Base-by-base conservation (phyloP, 371 early-diverging fungal genomes). In the Mucor circinelloides region DNA sequence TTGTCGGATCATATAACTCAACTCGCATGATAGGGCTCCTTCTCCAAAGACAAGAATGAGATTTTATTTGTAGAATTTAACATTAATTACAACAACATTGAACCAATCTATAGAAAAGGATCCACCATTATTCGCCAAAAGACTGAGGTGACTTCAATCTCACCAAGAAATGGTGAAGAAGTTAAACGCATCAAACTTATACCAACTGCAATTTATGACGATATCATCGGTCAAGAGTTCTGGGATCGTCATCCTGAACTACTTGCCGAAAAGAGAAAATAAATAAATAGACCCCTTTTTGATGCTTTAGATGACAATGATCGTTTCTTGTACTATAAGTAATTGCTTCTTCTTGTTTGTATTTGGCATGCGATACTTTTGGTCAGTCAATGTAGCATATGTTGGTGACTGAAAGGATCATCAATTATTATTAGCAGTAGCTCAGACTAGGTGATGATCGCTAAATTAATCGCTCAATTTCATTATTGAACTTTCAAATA, bases 41-140 rank as follows among this genome's bases (percentile, higher is more conserved):
- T 90, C 57, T 92, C 96, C 4, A 89, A 89, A 19, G 89, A 91
- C 44, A 98, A 98, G 71, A 93, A 97, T 74, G 97, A 97, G 71
- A 82, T 97, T 34, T 73, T 98, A 25, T 97, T 95, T 70, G 77
- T 87, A 17, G 72, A 90, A 57, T 96, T 89, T 75, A 83, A 87
- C 64, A 91, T 94, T 67, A 98, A 98, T 80, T 98, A 98, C 79
- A 93, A 89, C 80, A 86, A 85, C 27, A 77, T 94, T 25, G 90
- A 90, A 3, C 91, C 85, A 1, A 90, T 96, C 23, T 95, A 86
- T 76, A 84, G 91, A 54, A 98, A 96, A 75, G 98, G 99, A 12
- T 90, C 93, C 21, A 86, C 91, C 0, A 77, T 98, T 21, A 78
- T 89, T 58, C 87, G 93, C 30, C 77, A 87, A 64, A 79, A 82